phyloP scores from a whole-genome alignment of 768 basidiomycete genomes.

The Rhizopogon rudus region DNA sequence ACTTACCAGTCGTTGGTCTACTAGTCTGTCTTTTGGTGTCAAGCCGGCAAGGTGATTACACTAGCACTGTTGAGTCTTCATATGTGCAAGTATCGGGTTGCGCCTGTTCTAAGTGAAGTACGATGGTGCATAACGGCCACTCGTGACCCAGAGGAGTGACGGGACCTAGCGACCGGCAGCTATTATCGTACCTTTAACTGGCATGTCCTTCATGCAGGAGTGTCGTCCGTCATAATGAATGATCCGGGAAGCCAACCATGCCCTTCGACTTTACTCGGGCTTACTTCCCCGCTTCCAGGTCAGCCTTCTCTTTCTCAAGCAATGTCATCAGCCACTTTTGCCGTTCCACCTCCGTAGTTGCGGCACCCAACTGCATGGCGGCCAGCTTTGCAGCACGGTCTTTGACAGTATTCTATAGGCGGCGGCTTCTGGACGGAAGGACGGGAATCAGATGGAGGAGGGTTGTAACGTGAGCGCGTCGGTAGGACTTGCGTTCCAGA shows the following conservation, averaged over 20 bases:
- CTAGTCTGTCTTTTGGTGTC: too few species aligned
- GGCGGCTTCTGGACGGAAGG: slow-evolving; percentile 10
- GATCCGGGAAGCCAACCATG: slow-evolving; percentile 74
- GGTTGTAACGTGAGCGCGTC: slow-evolving; percentile 49
- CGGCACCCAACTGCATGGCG: slow-evolving; percentile 79
- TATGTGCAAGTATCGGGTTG: too few species aligned
- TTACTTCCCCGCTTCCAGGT: slow-evolving; percentile 66
- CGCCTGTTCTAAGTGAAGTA: too few species aligned
- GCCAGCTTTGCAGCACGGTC: slow-evolving; percentile 85
- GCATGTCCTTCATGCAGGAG: too few species aligned
- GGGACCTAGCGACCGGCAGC: too few species aligned
- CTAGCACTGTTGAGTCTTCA: too few species aligned
- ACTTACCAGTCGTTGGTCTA: too few species aligned
- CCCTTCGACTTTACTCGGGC: slow-evolving; percentile 68
- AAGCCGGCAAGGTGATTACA: too few species aligned
- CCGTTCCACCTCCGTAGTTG: slow-evolving; percentile 60
- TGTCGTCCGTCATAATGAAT: too few species aligned
- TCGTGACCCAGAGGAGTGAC: too few species aligned
- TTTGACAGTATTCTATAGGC: slow-evolving; percentile 27
- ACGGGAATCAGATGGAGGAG: slow-evolving; percentile 16
- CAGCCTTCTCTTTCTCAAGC: slow-evolving; percentile 73
- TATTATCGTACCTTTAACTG: too few species aligned
- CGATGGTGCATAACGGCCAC: too few species aligned
- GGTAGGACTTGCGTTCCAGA: slow-evolving; percentile 10
- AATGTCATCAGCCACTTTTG: slow-evolving; percentile 64